phyloP scores from a whole-genome alignment of 2,329 filamentous ascomycete genomes.

The Waltergamsia citrina region DNA sequence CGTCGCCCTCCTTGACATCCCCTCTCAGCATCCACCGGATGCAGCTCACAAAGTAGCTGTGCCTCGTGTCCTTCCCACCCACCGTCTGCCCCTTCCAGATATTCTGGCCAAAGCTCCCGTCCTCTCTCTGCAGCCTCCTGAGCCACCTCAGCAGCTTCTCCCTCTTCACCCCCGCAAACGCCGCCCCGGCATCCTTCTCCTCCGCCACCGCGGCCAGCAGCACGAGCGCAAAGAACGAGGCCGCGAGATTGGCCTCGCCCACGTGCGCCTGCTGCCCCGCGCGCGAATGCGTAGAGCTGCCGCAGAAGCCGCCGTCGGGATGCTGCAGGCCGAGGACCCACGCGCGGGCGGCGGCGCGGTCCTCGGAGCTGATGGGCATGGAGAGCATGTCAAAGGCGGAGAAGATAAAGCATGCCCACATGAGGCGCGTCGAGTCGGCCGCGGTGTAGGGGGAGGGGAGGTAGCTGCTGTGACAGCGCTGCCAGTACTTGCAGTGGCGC shows the following conservation, averaged over 20 bases:
- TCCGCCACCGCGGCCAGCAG: constrained; percentile 49
- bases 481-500: constrained; percentile 84
- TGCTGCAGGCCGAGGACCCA: constrained; percentile 89
- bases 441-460: constrained; percentile 77
- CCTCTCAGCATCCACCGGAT: constrained; percentile 77
- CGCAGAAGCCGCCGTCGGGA: constrained; percentile 78
- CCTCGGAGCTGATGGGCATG: constrained; percentile 38
- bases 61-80: constrained; percentile 77
- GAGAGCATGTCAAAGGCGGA: constrained; percentile 76
- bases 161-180: constrained; percentile 57
- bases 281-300: constrained; percentile 59
- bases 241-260: constrained; percentile 62
- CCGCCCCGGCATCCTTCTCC: constrained; percentile 26
- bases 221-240: constrained; percentile 81
- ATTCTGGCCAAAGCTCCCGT: constrained; percentile 89
- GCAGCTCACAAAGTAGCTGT: constrained; percentile 75
- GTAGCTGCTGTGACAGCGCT: constrained; percentile 72
- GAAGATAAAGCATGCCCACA: constrained; percentile 81
- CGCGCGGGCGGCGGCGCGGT: constrained; percentile 38
- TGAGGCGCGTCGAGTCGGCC: constrained; percentile 86
- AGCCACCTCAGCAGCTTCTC: constrained; percentile 66
- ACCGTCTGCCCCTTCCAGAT: constrained; percentile 50
- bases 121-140: constrained; percentile 60
- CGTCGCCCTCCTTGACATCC: constrained; percentile 32
- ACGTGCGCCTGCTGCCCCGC: constrained; percentile 25